Evolutionary conservation across 2,329 filamentous ascomycete species (phyloP).

Genomic region (Chaetomium globosum): DNA sequence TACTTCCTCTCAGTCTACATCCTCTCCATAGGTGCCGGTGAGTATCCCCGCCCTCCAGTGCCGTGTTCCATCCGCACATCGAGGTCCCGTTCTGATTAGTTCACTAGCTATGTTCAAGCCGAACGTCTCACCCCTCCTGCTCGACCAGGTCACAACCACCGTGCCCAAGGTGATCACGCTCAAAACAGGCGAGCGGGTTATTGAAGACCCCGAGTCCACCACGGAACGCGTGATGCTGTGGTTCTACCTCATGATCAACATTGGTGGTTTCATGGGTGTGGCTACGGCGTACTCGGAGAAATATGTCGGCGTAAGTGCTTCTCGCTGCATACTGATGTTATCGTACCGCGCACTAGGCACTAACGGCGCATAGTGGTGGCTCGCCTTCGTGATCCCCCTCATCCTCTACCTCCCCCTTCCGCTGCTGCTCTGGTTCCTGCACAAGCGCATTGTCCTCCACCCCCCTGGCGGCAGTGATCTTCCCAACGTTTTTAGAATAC

Average conservation of each 20-base stretch:
- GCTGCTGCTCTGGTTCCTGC: slow-evolving; percentile 48
- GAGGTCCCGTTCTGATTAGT: not conserved
- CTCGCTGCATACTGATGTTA: too few relatives aligned
- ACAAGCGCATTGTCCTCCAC: slow-evolving; percentile 48
- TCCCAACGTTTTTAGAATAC: slow-evolving; percentile 47
- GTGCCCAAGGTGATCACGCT: slow-evolving; percentile 56
- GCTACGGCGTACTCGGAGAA: slow-evolving; percentile 57
- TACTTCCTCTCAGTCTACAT: slow-evolving; percentile 63
- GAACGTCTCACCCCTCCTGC: slow-evolving; percentile 69
- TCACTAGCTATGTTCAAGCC: slow-evolving; percentile 63
- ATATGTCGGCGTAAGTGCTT: slow-evolving; percentile 46
- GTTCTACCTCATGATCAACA: slow-evolving; percentile 60
- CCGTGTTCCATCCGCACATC: not conserved
- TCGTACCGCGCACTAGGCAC: not conserved
- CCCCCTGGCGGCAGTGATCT: slow-evolving; percentile 52
- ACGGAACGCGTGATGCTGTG: slow-evolving; percentile 68
- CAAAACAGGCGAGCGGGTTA: slow-evolving; percentile 62
- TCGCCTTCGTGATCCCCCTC: slow-evolving; percentile 46
- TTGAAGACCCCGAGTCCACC: slow-evolving; percentile 68
- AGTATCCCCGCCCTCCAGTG: slow-evolving; percentile 36
- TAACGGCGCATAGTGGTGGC: slow-evolving; percentile 45
- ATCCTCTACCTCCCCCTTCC: slow-evolving; percentile 49
- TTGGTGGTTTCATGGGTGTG: slow-evolving; percentile 56
- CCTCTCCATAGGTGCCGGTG: slow-evolving; percentile 64
- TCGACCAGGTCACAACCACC: slow-evolving; percentile 65